Evolutionary conservation across 371 early-diverging fungal genomes (phyloP).

Genomic region (Paraphysoderma sedebokerense): DNA sequence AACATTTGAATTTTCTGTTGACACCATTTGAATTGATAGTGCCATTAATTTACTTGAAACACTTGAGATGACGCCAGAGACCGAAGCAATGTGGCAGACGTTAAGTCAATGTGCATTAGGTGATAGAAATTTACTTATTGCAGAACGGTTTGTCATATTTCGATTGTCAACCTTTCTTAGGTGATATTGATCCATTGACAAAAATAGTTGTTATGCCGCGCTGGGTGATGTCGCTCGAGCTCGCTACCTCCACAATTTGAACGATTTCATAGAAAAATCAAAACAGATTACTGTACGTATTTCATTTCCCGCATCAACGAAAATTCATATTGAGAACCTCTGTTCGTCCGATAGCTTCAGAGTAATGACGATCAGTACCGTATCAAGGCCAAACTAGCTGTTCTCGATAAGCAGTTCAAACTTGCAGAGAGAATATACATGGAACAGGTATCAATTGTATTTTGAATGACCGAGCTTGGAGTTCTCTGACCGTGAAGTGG

Average conservation of each 20-base stretch:
- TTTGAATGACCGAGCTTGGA: background rate
- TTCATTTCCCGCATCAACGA: background rate
- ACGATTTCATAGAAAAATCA: slow-evolving; percentile 8
- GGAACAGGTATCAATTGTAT: slow-evolving; percentile 15
- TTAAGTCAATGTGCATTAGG: slow-evolving; percentile 19
- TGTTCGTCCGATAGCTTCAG: background rate
- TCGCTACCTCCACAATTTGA: slow-evolving; percentile 16
- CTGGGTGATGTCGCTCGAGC: slow-evolving; percentile 27
- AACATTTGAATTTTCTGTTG: slow-evolving; percentile 1
- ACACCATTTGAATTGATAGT: slow-evolving; percentile 8
- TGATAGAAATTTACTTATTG: slow-evolving; percentile 18
- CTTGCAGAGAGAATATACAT: slow-evolving; percentile 29
- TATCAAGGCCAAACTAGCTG: slow-evolving; percentile 24
- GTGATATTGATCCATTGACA: background rate
- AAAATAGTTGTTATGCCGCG: slow-evolving; percentile 23
- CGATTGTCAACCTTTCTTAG: background rate
- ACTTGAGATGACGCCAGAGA: slow-evolving; percentile 29
- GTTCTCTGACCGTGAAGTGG: background rate
- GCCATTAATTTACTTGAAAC: slow-evolving; percentile 29
- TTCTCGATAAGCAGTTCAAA: slow-evolving; percentile 31
- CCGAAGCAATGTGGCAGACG: slow-evolving; percentile 35
- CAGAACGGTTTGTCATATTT: slow-evolving; percentile 13
- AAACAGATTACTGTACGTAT: background rate
- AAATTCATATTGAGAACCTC: background rate
- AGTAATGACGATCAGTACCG: slow-evolving; percentile 9